These are phyloP conservation scores for Debaryomyces nepalensis DNA, from an alignment of 1,139 yeast species.

Conservation along the genomic window DNA sequence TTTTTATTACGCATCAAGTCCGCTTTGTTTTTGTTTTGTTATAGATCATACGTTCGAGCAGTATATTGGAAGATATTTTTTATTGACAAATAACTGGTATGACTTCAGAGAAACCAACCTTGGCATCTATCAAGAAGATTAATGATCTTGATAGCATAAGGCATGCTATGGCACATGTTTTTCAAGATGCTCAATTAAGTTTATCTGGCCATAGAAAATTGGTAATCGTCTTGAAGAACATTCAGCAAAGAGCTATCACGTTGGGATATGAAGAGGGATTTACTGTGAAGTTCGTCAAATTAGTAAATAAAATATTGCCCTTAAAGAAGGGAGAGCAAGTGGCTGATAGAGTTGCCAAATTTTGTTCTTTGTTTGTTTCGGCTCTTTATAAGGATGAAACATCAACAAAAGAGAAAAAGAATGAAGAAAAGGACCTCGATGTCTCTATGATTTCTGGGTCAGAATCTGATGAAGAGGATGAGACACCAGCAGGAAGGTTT, in stretches of 20 bases:
- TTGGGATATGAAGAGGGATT: conserved; percentile 62
- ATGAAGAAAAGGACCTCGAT: conserved; percentile 23
- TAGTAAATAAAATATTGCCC: conserved; percentile 68
- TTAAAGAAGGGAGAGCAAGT: conserved; percentile 70
- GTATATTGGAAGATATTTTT: background rate
- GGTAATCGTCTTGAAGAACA: conserved; percentile 61
- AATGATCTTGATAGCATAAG: conserved; percentile 33
- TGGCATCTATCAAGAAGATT: conserved; percentile 28
- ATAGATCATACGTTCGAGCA: background rate
- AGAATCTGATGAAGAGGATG: conserved; percentile 35
- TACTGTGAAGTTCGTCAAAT: conserved; percentile 58
- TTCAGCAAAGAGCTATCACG: conserved; percentile 60
- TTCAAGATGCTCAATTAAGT: conserved; percentile 79
- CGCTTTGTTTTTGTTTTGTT: background rate
- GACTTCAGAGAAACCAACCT: conserved; percentile 21
- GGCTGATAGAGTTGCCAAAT: conserved; percentile 80
- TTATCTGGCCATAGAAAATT: conserved; percentile 80
- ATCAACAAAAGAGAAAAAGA: conserved; percentile 21
- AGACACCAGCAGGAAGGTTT: conserved; percentile 52
- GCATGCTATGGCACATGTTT: conserved; percentile 64
- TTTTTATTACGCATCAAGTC: background rate
- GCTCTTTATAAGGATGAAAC: conserved; percentile 46
- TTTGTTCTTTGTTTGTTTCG: conserved; percentile 69
- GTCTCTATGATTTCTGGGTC: conserved; percentile 22
- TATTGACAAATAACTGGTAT: conserved; percentile 6